Percentiles rank a stretch among this genome's conserved stretches.
Conservation (phyloP, 345 rosid species). For the Sonneratia alba region DNA sequence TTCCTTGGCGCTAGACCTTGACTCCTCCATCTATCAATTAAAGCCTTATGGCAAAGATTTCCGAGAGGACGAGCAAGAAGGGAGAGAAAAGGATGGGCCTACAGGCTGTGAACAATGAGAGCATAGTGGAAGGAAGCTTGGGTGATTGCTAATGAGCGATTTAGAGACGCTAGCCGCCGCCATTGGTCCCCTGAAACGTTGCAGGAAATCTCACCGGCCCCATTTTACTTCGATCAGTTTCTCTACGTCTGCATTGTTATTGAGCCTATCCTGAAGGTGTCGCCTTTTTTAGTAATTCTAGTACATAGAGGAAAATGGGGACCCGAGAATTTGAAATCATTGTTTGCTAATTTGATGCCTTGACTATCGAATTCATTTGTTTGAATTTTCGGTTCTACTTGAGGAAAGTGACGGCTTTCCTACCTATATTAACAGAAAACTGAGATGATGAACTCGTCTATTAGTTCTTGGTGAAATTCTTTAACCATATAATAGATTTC, state of each 20-base stretch:
- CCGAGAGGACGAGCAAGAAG: constrained; percentile 25
- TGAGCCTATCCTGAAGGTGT: too few relatives aligned
- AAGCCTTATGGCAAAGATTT: constrained; percentile 15
- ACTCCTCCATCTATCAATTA: constrained; percentile 17
- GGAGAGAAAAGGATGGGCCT: constrained; percentile 21
- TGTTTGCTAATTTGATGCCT: too few relatives aligned
- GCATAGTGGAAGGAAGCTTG: constrained; percentile 82
- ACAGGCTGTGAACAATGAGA: constrained; percentile 41
- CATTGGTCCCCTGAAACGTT: constrained; percentile 56
- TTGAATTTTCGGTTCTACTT: neutral
- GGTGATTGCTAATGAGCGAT: constrained; percentile 73
- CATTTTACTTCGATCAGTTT: neutral
- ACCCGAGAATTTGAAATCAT: too few relatives aligned
- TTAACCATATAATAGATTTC: too few relatives aligned
- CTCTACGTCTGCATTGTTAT: neutral
- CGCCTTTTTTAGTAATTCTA: too few relatives aligned
- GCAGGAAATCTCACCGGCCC: constrained; percentile 21
- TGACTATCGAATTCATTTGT: too few relatives aligned
- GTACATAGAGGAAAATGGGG: too few relatives aligned
- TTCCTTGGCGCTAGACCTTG: constrained; percentile 31
- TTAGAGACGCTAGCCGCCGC: constrained; percentile 37
- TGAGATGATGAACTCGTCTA: too few relatives aligned
- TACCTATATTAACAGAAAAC: too few relatives aligned
- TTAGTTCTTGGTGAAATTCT: too few relatives aligned
- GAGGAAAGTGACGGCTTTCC: too few relatives aligned